These are phyloP conservation scores for Colletotrichum destructivum DNA, from an alignment of 2,329 filamentous ascomycete genomes.

Conservation along the genomic window DNA sequence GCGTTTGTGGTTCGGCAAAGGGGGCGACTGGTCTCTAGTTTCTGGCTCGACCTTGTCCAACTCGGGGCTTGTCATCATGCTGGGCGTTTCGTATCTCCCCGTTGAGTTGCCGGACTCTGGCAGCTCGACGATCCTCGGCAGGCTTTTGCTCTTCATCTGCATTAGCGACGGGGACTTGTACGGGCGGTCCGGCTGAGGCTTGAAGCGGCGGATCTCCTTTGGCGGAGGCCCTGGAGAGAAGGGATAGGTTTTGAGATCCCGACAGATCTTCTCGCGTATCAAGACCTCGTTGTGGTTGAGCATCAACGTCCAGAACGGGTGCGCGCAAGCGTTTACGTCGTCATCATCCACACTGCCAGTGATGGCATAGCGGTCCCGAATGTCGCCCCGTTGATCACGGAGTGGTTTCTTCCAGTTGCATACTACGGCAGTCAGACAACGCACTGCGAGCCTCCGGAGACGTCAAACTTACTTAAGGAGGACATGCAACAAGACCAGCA, in stretches of 20 bases:
- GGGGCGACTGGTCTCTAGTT: neutral
- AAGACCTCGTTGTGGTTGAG: constrained; percentile 31
- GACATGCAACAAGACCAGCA: constrained; percentile 25
- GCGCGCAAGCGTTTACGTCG: constrained; percentile 15
- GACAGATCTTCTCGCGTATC: constrained; percentile 32
- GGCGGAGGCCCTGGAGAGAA: constrained; percentile 12
- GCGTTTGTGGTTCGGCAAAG: neutral
- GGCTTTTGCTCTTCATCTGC: constrained; percentile 15
- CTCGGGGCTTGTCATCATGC: neutral
- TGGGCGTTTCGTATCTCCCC: neutral
- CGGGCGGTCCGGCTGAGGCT: constrained; percentile 9
- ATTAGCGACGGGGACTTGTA: constrained; percentile 28
- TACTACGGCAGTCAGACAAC: constrained; percentile 14
- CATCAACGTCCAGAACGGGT: constrained; percentile 26
- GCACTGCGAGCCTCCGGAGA: neutral
- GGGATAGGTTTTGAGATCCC: constrained; percentile 11
- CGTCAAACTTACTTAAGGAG: constrained; percentile 11
- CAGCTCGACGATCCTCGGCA: constrained; percentile 16
- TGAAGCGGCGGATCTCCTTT: constrained; percentile 33
- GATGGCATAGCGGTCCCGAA: constrained; percentile 33
- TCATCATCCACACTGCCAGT: constrained; percentile 12
- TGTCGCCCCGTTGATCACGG: constrained; percentile 20
- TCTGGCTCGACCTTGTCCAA: constrained; percentile 4
- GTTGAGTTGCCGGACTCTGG: constrained; percentile 19
- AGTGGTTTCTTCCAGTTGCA: constrained; percentile 17